These are phyloP conservation scores for Catunica adiposa DNA, from an alignment of 2,329 filamentous ascomycete genomes.

Conservation along the genomic window DNA sequence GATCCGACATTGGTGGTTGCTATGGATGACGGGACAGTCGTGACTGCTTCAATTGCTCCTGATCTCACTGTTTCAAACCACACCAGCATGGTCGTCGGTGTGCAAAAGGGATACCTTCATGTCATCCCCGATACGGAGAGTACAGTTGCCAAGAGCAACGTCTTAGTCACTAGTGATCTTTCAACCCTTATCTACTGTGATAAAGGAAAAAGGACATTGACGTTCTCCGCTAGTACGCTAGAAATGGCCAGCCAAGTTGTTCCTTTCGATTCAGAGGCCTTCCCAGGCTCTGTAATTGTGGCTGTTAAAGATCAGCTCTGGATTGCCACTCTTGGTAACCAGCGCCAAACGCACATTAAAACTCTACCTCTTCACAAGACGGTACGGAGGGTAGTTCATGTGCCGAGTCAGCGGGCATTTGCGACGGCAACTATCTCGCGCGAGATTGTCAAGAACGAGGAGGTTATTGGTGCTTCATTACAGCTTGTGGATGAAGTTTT, in stretches of 20 bases:
- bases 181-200: constrained; percentile 76
- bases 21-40: constrained; percentile 80
- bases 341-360: constrained; percentile 77
- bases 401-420: constrained; percentile 60
- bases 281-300: constrained; percentile 63
- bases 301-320: constrained; percentile 62
- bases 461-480: constrained; percentile 65
- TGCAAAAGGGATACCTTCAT: constrained; percentile 67
- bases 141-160: constrained; percentile 40
- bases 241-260: constrained; percentile 71
- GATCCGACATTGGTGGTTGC: constrained; percentile 71
- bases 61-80: constrained; percentile 42
- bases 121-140: constrained; percentile 46
- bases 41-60: constrained; percentile 59
- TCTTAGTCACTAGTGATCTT: constrained; percentile 89
- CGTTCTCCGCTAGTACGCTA: constrained; percentile 87
- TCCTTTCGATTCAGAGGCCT: constrained; percentile 66
- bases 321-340: constrained; percentile 65
- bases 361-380: constrained; percentile 65
- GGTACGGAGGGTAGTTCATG: constrained; percentile 75
- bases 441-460: constrained; percentile 51
- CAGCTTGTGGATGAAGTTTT: constrained; percentile 80
- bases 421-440: constrained; percentile 74
- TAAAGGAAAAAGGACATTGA: constrained; percentile 58
- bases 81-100: constrained; percentile 21